Conservation (phyloP, 768 basidiomycete species). For the Asterophora lycoperdoides region DNA sequence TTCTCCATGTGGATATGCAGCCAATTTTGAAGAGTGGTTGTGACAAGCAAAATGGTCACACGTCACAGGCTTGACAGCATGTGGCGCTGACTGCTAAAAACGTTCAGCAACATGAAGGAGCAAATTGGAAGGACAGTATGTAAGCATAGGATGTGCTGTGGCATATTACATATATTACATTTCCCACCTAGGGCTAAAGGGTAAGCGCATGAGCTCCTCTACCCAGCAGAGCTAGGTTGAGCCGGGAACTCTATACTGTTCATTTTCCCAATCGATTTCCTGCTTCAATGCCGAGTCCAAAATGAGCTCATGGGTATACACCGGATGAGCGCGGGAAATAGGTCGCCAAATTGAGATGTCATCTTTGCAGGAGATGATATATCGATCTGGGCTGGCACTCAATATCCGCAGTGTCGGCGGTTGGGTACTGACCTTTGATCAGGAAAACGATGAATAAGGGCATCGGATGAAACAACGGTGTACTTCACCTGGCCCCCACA, state of each 20-base stretch:
- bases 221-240: conserved; percentile 5
- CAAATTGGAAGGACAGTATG: too few relatives aligned
- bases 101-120: too few relatives aligned
- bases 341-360: conserved; percentile 67
- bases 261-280: conserved; percentile 59
- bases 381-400: conserved; percentile 45
- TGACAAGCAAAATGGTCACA: too few relatives aligned
- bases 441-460: conserved; percentile 2
- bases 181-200: too few relatives aligned
- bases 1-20: too few relatives aligned
- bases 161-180: too few relatives aligned
- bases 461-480: not conserved
- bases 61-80: too few relatives aligned
- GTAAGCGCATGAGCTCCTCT: too few relatives aligned
- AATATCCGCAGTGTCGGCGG: conserved; percentile 54
- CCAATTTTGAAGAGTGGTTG: too few relatives aligned
- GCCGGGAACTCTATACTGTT: conserved; percentile 29
- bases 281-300: conserved; percentile 63
- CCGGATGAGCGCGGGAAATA: conserved; percentile 42
- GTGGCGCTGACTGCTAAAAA: too few relatives aligned
- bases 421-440: conserved; percentile 37
- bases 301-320: conserved; percentile 71
- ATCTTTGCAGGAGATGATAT: conserved; percentile 62
- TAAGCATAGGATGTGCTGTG: too few relatives aligned
- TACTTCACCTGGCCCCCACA: conserved; percentile 65